Percentiles rank a stretch among this genome's conserved stretches.
Evolutionary conservation across 192 early-diverging fungal genomes (phyloP).

Genomic region (Coemansia biformis): DNA sequence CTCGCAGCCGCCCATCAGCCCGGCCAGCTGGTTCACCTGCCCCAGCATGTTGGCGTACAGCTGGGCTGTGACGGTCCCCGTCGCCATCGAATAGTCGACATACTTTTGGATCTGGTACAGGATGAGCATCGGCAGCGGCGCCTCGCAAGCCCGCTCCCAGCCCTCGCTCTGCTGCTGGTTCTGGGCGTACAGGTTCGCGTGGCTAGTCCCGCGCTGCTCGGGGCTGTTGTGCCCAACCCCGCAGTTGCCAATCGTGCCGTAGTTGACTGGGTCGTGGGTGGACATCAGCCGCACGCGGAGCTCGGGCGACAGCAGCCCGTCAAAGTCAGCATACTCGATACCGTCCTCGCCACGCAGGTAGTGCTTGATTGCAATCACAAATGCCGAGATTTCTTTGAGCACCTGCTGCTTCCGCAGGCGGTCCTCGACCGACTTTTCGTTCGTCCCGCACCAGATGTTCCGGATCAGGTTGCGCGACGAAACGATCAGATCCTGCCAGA

Average conservation of each 20-base stretch:
- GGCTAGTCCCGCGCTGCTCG: background rate
- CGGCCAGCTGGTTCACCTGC: constrained; percentile 50
- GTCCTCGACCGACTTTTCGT: constrained; percentile 53
- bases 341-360: constrained; percentile 74
- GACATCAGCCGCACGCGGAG: constrained; percentile 40
- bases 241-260: constrained; percentile 24
- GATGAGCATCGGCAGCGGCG: constrained; percentile 54
- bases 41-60: constrained; percentile 49
- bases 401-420: constrained; percentile 56
- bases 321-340: constrained; percentile 63
- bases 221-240: constrained; percentile 9
- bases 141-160: constrained; percentile 26
- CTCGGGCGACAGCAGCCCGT: constrained; percentile 51
- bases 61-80: constrained; percentile 32
- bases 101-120: constrained; percentile 60
- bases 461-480: constrained; percentile 74
- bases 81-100: constrained; percentile 46
- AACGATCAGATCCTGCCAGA: constrained; percentile 69
- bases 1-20: constrained; percentile 67
- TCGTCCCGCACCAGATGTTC: constrained; percentile 65
- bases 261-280: constrained; percentile 21
- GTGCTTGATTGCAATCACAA: constrained; percentile 75
- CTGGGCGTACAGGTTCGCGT: background rate
- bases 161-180: constrained; percentile 12
- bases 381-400: constrained; percentile 75